Evolutionary conservation across 1,139 yeast genomes (phyloP).

Genomic region (Lodderomyces theae): DNA sequence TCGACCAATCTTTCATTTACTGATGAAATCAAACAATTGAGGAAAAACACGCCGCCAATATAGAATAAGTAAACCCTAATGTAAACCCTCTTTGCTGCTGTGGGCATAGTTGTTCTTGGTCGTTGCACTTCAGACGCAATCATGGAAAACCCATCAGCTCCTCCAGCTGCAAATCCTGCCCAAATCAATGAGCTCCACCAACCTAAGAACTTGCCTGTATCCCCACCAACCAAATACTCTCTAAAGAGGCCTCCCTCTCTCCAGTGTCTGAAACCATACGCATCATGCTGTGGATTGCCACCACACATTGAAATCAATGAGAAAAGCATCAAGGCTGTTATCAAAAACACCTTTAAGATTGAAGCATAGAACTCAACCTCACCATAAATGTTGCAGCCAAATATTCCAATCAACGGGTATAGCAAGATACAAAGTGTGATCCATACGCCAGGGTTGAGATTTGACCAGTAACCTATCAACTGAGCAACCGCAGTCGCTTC

Average conservation of each 20-base stretch:
- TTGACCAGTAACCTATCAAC: conserved; percentile 40
- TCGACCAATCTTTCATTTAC: conserved; percentile 28
- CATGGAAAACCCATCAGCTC: conserved; percentile 39
- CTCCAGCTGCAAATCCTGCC: conserved; percentile 44
- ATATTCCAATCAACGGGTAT: conserved; percentile 29
- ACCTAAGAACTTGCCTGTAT: conserved; percentile 37
- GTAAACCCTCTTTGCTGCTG: conserved; percentile 36
- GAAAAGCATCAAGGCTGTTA: conserved; percentile 40
- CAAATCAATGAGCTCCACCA: conserved; percentile 35
- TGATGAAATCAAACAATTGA: conserved; percentile 35
- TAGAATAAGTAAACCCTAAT: conserved; percentile 29
- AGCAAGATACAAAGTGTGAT: conserved; percentile 31
- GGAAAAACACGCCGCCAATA: conserved; percentile 38
- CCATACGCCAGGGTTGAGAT: conserved; percentile 34
- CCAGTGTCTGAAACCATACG: conserved; percentile 40
- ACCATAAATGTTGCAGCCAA: conserved; percentile 40
- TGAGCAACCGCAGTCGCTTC: conserved; percentile 38
- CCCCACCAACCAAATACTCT: conserved; percentile 29
- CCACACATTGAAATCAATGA: conserved; percentile 41
- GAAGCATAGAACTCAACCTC: conserved; percentile 39
- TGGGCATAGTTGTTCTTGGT: conserved; percentile 33
- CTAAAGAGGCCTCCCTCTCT: conserved; percentile 35
- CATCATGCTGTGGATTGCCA: conserved; percentile 34
- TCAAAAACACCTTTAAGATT: conserved; percentile 36
- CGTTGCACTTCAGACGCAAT: conserved; percentile 32